A percentile compares a stretch with the other conserved stretches of the same genome.
Conservation (phyloP, 192 early-diverging fungal species). For the Diversispora eburnea region DNA sequence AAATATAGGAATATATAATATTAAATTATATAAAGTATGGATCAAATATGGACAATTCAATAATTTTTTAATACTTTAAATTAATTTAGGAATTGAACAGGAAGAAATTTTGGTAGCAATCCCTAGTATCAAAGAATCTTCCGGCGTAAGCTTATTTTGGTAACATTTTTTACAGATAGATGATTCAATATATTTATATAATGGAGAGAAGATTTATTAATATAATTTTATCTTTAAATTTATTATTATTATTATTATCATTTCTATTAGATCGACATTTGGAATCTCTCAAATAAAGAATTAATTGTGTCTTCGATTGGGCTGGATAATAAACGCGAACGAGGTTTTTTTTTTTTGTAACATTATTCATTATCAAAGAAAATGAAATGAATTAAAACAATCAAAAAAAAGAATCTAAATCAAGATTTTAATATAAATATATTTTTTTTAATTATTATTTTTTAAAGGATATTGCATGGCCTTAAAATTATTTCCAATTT, state of each 20-base stretch:
- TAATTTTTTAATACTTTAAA: neutral
- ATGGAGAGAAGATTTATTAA: neutral
- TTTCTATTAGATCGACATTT: slow-evolving; percentile 21
- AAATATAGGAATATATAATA: too few species aligned
- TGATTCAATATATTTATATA: neutral
- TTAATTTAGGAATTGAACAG: neutral
- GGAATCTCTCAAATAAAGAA: slow-evolving; percentile 11
- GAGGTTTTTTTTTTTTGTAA: neutral
- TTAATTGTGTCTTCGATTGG: neutral
- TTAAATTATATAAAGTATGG: neutral
- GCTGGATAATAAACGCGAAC: neutral
- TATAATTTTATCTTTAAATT: neutral
- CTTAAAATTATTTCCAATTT: slow-evolving; percentile 10
- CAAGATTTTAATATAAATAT: neutral
- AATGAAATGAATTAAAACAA: too few species aligned
- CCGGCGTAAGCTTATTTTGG: neutral
- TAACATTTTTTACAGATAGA: neutral
- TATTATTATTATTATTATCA: neutral
- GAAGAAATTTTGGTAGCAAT: slow-evolving; percentile 2
- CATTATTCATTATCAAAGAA: neutral
- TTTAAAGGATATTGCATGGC: slow-evolving; percentile 25
- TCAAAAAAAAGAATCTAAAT: neutral
- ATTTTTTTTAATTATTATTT: neutral
- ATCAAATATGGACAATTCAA: neutral
- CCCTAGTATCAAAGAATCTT: neutral